Conservation (phyloP, 345 rosid species). For the Murraya koenigii region DNA sequence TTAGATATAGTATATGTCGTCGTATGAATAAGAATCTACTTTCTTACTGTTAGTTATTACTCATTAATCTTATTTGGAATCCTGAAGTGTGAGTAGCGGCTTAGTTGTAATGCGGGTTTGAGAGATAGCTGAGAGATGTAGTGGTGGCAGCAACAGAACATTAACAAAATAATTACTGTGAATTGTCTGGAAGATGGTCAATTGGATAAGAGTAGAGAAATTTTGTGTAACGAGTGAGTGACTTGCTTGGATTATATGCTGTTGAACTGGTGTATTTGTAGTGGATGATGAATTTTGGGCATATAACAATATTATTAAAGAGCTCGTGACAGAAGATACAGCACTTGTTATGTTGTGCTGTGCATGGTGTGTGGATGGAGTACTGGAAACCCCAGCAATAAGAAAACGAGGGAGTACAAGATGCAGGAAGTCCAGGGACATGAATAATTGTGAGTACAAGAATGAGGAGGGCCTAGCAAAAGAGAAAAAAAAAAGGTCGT, state of each 20-base stretch:
- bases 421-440: background rate
- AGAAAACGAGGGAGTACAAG: background rate
- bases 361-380: background rate
- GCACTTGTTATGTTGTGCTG: background rate
- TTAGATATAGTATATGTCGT: background rate
- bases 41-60: background rate
- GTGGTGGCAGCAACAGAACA: background rate
- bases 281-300: background rate
- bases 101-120: background rate
- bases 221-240: background rate
- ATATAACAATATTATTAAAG: background rate
- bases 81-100: background rate
- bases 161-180: background rate
- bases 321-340: background rate
- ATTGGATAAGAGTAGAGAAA: background rate
- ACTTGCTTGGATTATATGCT: background rate
- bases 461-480: background rate
- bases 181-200: background rate
- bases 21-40: background rate
- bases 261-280: background rate
- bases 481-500: background rate
- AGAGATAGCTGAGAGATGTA: background rate
- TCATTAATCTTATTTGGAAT: background rate
- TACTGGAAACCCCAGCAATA: too few relatives aligned
- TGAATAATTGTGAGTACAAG: background rate